Base-by-base conservation (phyloP, 2,329 filamentous ascomycete species). In the Fusarium beomiforme region DNA sequence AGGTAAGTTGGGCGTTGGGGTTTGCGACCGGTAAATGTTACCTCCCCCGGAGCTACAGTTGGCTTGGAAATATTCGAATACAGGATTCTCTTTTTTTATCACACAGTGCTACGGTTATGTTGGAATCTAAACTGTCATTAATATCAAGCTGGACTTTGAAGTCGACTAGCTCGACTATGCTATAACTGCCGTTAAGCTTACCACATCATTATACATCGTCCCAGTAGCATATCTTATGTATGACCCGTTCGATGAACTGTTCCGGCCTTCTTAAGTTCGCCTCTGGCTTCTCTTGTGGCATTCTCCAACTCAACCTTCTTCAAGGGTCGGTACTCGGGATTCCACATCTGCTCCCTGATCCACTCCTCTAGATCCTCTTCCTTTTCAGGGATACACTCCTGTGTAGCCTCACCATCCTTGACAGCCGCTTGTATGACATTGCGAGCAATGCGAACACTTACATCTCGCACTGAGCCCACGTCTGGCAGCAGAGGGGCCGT, bases 291-390 rank as follows among this genome's bases (percentile, higher is more conserved):
- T n/a, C 88, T 83, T 50, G 84, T 86, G 2, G 90, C 90, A 1
- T 78, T 79, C 8, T 82, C 80, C 31, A 83, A 80, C 23, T 83
- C 81, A 8, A 93, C 89, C 37, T 85, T 83, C 77, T 85, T 87
- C 72, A 94, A 78, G 2, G 88, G 87, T 29, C 92, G 81, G 78
- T 95, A 95, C 51, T 85, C 85, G 0, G 92, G 86, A 68, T 91
- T 84, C 93, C 92, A 95, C 92, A 95, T 95, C 83, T 94, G 92
- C 81, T 90, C 90, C 29, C 85, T 79, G 64, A 95, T 90, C 92
- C 92, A 95, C 62, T 87, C 87, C 59, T 92, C 89, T 36, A 93
- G 74, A 6, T 89, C 86, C 0, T 76, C 82, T 3, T 89, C 81
- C 6, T 83, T 78, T 0, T 76, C 74, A 0, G 93, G 93, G 46